These are phyloP conservation scores for Aspergillus sojae DNA, from an alignment of 2,329 filamentous ascomycete genomes.

Conservation along the genomic window DNA sequence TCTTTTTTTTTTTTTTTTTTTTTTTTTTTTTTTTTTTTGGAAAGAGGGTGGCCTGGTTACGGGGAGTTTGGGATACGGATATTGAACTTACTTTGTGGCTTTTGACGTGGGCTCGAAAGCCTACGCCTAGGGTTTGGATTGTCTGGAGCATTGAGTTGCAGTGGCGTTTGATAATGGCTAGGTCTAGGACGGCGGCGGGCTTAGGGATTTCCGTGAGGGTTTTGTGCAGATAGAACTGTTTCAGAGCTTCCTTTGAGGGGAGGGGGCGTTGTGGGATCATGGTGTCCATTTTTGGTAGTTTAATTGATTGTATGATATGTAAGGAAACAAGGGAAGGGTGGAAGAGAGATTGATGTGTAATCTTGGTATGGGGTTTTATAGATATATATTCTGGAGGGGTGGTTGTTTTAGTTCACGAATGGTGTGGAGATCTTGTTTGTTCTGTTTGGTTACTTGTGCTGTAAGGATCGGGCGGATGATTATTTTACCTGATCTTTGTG, in stretches of 20 bases:
- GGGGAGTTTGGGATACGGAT: neutral
- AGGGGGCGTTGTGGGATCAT: neutral
- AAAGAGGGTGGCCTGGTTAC: neutral
- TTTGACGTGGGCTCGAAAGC: constrained; percentile 78
- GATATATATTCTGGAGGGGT: too few species aligned
- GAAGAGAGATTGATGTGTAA: neutral
- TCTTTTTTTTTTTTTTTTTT: too few species aligned
- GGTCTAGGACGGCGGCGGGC: constrained; percentile 70
- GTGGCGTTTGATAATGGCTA: constrained; percentile 66
- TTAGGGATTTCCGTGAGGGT: constrained; percentile 63
- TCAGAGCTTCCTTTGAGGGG: constrained; percentile 20
- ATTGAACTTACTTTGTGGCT: constrained; percentile 69
- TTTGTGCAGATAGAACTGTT: constrained; percentile 58
- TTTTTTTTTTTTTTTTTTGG: neutral
- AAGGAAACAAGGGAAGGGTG: neutral
- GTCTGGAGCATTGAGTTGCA: constrained; percentile 72
- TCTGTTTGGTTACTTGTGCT: neutral
- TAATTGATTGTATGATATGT: neutral
- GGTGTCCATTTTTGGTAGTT: neutral
- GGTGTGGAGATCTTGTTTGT: neutral
- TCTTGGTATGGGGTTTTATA: neutral
- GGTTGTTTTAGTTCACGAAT: too few species aligned
- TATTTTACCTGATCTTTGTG: neutral
- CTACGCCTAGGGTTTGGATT: constrained; percentile 59
- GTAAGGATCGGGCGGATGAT: neutral